Base-by-base conservation (phyloP, 352 stramenopile genomes). In the Phytophthora lateralis region DNA sequence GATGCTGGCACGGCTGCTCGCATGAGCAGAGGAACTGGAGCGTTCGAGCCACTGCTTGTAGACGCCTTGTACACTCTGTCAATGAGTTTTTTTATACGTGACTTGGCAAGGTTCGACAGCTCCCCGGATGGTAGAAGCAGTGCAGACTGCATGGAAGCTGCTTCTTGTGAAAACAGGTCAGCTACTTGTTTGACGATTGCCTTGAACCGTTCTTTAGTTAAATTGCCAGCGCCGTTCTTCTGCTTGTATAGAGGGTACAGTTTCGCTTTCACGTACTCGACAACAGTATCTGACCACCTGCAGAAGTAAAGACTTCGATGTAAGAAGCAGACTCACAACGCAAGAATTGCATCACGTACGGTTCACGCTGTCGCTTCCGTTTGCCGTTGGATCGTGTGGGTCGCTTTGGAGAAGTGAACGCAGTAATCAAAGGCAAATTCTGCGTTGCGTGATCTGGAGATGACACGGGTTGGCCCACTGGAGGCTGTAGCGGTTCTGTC, bases 231-330 rank as follows among this genome's bases (percentile, higher is more conserved):
- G 2, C 79, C 76, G 17, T 69, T 69, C 32, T 60, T 73, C 15
- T 86, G 66, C 26, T 91, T 91, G 72, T 93, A 93, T 2, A 89
- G 54, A 1, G 86, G 86, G 52, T 95, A 93, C 18, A 95, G 45
- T 57, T 93, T 93, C 0, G 60, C 65, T 39, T 93, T 95, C 10
- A 93, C 82, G 30, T 93, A 91, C 43, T 85, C 77, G n/a, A 93
- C 77, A 8, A 82, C 82, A 9, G 70, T 59, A 20, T 75, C 55
- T 0, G 66, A 71, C 80, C 78, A 90, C 12, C 75, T 88, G 34
- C 24, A 61, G 30, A 51, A 21, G 8, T 15, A 66, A 46, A 58
- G n/a, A 46, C 1, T 43, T 24, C 11, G 35, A 47, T 29, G 14
- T 34, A 35, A 43, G 20, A 55, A 44, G 8, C 21, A 6, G 24